These are phyloP conservation scores for Pichia sp. DNA, from an alignment of 1,139 yeast species.

Conservation along the genomic window DNA sequence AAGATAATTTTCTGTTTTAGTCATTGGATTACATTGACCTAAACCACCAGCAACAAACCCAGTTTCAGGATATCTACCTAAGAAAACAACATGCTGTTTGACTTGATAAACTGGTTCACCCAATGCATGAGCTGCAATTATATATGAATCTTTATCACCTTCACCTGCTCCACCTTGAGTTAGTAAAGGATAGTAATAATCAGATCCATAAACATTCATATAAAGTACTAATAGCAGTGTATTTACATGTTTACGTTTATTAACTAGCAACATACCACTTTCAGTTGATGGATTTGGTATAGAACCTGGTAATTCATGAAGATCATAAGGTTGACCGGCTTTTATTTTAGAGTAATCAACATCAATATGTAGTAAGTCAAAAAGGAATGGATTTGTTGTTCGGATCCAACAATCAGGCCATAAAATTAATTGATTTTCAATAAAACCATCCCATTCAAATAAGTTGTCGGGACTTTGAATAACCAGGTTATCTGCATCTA, in stretches of 20 bases:
- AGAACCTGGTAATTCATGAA: slow-evolving; percentile 52
- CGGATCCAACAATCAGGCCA: slow-evolving; percentile 77
- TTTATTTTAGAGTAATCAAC: slow-evolving; percentile 26
- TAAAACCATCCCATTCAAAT: slow-evolving; percentile 33
- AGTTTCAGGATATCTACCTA: slow-evolving; percentile 42
- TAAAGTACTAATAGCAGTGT: slow-evolving; percentile 49
- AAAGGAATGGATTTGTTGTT: slow-evolving; percentile 52
- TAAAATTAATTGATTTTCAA: slow-evolving; percentile 34
- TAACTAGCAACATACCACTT: slow-evolving; percentile 55
- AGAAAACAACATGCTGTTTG: slow-evolving; percentile 36
- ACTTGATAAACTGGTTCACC: slow-evolving; percentile 49
- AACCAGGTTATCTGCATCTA: slow-evolving; percentile 68
- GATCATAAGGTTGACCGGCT: slow-evolving; percentile 31
- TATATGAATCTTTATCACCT: slow-evolving; percentile 65
- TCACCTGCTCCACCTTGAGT: slow-evolving; percentile 69
- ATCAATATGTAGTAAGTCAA: slow-evolving; percentile 45
- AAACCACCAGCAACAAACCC: slow-evolving; percentile 47
- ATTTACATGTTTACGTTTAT: slow-evolving; percentile 45
- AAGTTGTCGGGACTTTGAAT: slow-evolving; percentile 47
- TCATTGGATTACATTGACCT: slow-evolving; percentile 54
- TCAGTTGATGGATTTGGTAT: slow-evolving; percentile 60
- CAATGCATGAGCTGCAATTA: slow-evolving; percentile 55
- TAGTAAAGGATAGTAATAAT: slow-evolving; percentile 51
- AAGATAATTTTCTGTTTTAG: slow-evolving; percentile 18
- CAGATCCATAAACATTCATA: slow-evolving; percentile 56